phyloP scores from a whole-genome alignment of 352 stramenopile genomes.

The Pelagophyceae sp. region DNA sequence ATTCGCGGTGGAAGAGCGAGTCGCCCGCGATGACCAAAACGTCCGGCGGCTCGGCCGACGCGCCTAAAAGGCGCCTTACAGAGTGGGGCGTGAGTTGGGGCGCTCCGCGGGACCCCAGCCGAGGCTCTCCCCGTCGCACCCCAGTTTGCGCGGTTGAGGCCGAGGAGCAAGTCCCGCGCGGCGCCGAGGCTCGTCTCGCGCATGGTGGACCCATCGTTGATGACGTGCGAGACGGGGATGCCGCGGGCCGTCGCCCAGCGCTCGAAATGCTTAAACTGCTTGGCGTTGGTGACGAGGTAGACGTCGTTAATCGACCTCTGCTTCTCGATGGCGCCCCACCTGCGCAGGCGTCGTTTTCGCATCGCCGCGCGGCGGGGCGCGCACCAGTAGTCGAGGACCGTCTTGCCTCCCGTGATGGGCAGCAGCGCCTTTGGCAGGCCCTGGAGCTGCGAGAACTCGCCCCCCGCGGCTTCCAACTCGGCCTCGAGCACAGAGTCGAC shows the following conservation, averaged over 20 bases:
- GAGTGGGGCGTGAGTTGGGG: too few relatives aligned
- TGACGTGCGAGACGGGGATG: constrained; percentile 22
- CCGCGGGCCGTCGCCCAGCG: constrained; percentile 31
- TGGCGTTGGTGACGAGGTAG: constrained; percentile 31
- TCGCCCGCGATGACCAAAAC: constrained; percentile 31
- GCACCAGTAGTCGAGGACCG: constrained; percentile 28
- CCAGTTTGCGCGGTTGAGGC: constrained; percentile 9
- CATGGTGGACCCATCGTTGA: constrained; percentile 30
- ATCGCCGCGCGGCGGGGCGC: not conserved
- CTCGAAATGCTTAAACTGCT: constrained; percentile 33
- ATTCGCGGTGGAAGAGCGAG: constrained; percentile 33
- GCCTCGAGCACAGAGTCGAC: constrained; percentile 27
- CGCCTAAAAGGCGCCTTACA: not conserved
- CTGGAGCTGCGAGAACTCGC: constrained; percentile 9
- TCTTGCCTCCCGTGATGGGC: constrained; percentile 24
- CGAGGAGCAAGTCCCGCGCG: constrained; percentile 28
- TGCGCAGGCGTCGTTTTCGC: not conserved
- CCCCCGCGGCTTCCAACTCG: constrained; percentile 20
- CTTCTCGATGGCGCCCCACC: constrained; percentile 24
- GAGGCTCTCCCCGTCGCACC: too few relatives aligned
- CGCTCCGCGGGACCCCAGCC: too few relatives aligned
- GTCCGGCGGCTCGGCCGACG: not conserved
- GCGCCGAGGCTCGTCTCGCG: constrained; percentile 20
- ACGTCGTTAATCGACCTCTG: constrained; percentile 28
- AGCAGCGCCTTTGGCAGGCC: constrained; percentile 29